Percentiles rank a stretch among this genome's conserved stretches.
Conservation (phyloP, 495 filamentous ascomycete genomes). For the Penicillium cinerascens region DNA sequence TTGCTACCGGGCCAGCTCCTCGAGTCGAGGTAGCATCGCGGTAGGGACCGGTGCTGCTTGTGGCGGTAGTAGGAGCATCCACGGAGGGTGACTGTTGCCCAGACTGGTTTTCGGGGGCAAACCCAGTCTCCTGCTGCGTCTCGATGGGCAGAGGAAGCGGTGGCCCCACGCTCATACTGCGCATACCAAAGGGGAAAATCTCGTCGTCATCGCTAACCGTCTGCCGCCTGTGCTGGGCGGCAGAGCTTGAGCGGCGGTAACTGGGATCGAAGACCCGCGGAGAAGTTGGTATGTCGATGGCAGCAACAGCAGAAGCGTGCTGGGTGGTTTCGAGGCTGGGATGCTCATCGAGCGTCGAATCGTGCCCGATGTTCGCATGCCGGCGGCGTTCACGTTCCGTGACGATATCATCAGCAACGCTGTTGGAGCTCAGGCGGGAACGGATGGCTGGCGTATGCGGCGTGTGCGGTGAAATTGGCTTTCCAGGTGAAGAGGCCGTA, state of each 20-base stretch:
- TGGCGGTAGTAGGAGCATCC: slow-evolving; percentile 17
- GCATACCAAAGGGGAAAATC: slow-evolving; percentile 59
- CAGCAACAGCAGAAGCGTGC: slow-evolving; percentile 50
- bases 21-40: not conserved
- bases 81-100: slow-evolving; percentile 24
- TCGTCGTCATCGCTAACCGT: slow-evolving; percentile 57
- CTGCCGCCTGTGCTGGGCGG: slow-evolving; percentile 62
- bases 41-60: slow-evolving; percentile 24
- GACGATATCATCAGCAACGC: slow-evolving; percentile 69
- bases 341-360: slow-evolving; percentile 37
- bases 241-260: slow-evolving; percentile 71
- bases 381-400: slow-evolving; percentile 21
- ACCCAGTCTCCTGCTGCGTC: slow-evolving; percentile 46
- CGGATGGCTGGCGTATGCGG: slow-evolving; percentile 92
- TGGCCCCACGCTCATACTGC: slow-evolving; percentile 72
- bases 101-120: slow-evolving; percentile 22
- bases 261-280: slow-evolving; percentile 59
- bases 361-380: slow-evolving; percentile 28
- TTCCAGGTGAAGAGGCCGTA: slow-evolving; percentile 82
- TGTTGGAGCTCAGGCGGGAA: slow-evolving; percentile 85
- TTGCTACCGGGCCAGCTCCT: slow-evolving; percentile 35
- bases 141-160: slow-evolving; percentile 61
- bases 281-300: slow-evolving; percentile 82
- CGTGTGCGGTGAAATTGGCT: slow-evolving; percentile 88
- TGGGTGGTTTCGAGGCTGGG: slow-evolving; percentile 39